phyloP scores from a whole-genome alignment of 192 early-diverging fungal species.

The Chytriomyces hyalinus region DNA sequence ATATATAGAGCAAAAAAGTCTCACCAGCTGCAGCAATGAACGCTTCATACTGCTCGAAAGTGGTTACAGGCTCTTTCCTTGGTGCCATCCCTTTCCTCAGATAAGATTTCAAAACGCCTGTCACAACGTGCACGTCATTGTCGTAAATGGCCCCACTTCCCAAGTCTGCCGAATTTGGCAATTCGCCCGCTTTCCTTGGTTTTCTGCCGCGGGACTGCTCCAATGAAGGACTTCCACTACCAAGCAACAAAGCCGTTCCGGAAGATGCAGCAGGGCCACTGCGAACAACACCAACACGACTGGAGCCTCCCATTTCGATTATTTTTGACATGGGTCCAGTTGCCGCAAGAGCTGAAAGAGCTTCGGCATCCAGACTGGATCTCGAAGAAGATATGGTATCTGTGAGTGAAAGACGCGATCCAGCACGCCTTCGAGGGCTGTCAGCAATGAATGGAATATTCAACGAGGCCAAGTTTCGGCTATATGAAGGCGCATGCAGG shows the following conservation, averaged over 20 bases:
- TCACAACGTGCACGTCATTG: slow-evolving; percentile 62
- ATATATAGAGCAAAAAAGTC: slow-evolving; percentile 13
- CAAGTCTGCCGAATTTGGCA: neutral
- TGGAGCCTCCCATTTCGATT: slow-evolving; percentile 5
- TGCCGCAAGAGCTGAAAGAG: slow-evolving; percentile 2
- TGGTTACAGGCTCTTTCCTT: slow-evolving; percentile 51
- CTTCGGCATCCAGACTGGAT: slow-evolving; percentile 32
- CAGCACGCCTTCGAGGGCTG: slow-evolving; percentile 22
- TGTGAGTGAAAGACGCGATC: slow-evolving; percentile 49
- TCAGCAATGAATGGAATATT: slow-evolving; percentile 33
- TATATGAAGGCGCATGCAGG: slow-evolving; percentile 39
- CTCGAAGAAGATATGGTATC: slow-evolving; percentile 46
- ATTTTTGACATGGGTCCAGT: slow-evolving; percentile 23
- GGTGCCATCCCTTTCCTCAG: slow-evolving; percentile 54
- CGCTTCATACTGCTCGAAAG: slow-evolving; percentile 51
- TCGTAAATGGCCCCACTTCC: slow-evolving; percentile 52
- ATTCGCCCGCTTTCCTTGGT: neutral
- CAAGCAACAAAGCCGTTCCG: slow-evolving; percentile 18
- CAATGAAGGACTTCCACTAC: slow-evolving; percentile 31
- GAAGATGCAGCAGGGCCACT: neutral
- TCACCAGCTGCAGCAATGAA: slow-evolving; percentile 57
- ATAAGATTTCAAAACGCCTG: slow-evolving; percentile 56
- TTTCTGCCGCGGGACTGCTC: slow-evolving; percentile 7
- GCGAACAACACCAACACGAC: neutral
- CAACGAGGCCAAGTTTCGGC: slow-evolving; percentile 34